Conservation (phyloP, 345 rosid species). For the Melaleuca alternifolia region DNA sequence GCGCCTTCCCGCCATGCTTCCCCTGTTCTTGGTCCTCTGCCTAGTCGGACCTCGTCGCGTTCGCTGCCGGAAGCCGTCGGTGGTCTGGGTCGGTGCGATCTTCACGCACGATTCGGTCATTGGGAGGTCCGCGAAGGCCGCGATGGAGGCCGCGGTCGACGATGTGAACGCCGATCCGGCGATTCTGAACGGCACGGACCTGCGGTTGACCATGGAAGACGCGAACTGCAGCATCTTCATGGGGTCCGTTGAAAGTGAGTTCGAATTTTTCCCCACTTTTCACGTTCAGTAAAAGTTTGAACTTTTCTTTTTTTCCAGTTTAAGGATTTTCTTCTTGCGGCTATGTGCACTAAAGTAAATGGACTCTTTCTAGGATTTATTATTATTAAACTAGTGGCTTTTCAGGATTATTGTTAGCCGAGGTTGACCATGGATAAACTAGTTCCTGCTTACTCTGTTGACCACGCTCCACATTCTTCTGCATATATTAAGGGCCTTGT, state of each 20-base stretch:
- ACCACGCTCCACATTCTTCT: background rate
- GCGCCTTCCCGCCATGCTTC: background rate
- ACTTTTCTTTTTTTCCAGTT: background rate
- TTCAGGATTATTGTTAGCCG: background rate
- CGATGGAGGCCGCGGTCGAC: constrained; percentile 50
- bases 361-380: background rate
- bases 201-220: constrained; percentile 34
- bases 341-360: background rate
- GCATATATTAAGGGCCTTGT: background rate
- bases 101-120: constrained; percentile 63
- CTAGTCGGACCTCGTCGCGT: constrained; percentile 2
- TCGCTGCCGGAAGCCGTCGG: constrained; percentile 26
- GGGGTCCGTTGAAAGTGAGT: constrained; percentile 59
- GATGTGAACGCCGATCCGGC: constrained; percentile 46
- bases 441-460: background rate
- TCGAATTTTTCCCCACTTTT: background rate
- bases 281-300: background rate
- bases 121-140: constrained; percentile 68
- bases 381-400: background rate
- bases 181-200: constrained; percentile 44
- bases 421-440: background rate
- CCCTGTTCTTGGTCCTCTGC: constrained; percentile 6
- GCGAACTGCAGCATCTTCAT: constrained; percentile 54
- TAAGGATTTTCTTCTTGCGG: background rate
- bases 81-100: constrained; percentile 60